Base-by-base conservation (phyloP, 23 red algal genomes). In the Gracilaria domingensis region DNA sequence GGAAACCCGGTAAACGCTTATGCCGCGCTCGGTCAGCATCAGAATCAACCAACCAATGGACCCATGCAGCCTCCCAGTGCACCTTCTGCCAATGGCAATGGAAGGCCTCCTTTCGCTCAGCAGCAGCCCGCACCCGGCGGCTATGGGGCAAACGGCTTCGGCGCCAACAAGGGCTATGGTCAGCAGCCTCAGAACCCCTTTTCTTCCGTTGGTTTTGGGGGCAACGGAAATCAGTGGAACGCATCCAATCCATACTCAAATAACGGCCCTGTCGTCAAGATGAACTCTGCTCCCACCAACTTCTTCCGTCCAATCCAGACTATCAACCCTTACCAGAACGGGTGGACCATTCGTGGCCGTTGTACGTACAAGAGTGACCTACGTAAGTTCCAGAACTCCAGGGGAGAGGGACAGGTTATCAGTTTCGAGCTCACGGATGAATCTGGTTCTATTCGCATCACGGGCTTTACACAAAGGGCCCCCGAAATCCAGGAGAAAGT, bases 391-490 rank as follows among this genome's bases (percentile, higher is more conserved):
- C 78, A 88, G 62, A 96, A 96, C 62, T 79, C 80, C 20, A 64
- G 84, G 9, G 90, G 94, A 37, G 97, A 99, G 44, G 97, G 97
- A 3, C 82, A 92, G 24, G 80, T 99, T 25, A 93, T 99, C 75
- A 93, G 88, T 40, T 99, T 99, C 84, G 97, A 99, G 69, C 87
- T 99, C 49, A 83, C 92, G 24, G 97, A 99, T 54, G 83, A 96
- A 26, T 88, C 90, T 45, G 93, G 91, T 12, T 87, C 82, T 45
- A 96, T 99, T 71, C 89, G 92, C 29, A 75, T 99, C 30, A 95
- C 94, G n/a, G 85, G 88, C 29, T 99, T 99, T 39, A 81, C 83
- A 14, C 86, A 95, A 80, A 48, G 84, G 16, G 89, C 78, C 11
- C 89, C 59, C n/a, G 40, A 53, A 23, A 82, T 98, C 48, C 38